These are phyloP conservation scores for Solanum hybrid DNA, from an alignment of 305 asterid genomes.

Conservation along the genomic window DNA sequence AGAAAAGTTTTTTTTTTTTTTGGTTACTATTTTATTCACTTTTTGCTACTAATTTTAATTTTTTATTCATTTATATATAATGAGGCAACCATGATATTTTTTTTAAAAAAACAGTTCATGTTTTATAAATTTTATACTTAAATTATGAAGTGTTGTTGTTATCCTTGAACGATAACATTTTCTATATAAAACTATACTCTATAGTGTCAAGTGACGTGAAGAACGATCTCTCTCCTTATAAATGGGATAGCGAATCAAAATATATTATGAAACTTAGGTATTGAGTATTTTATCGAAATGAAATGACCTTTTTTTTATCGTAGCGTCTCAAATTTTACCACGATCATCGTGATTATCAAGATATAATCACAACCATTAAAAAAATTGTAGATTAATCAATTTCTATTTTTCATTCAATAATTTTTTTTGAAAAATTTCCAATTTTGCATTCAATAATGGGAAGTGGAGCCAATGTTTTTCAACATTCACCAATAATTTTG, in stretches of 20 bases:
- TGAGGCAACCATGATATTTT: neutral
- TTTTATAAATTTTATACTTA: too few species aligned
- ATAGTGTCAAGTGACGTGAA: neutral
- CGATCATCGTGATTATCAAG: neutral
- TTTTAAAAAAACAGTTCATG: neutral
- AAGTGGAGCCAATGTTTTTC: neutral
- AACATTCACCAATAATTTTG: constrained; percentile 3
- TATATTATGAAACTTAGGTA: neutral
- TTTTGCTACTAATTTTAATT: neutral
- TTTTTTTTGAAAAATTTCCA: neutral
- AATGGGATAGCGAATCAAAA: neutral
- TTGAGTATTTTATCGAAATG: neutral
- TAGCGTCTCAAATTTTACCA: neutral
- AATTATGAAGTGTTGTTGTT: neutral
- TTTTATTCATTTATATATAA: neutral
- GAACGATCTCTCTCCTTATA: too few species aligned
- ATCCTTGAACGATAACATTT: neutral
- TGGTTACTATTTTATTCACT: neutral
- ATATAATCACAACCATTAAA: neutral
- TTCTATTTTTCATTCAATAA: neutral
- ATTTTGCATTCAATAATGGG: neutral
- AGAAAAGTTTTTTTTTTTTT: neutral
- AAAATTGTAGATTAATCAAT: neutral
- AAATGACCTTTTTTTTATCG: neutral
- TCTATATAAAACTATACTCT: neutral